Evolutionary conservation across 805 yeast genomes (phyloP), one percentile per base, ranked within the genome.

Genomic region (Teunomyces lycoperdinae): DNA sequence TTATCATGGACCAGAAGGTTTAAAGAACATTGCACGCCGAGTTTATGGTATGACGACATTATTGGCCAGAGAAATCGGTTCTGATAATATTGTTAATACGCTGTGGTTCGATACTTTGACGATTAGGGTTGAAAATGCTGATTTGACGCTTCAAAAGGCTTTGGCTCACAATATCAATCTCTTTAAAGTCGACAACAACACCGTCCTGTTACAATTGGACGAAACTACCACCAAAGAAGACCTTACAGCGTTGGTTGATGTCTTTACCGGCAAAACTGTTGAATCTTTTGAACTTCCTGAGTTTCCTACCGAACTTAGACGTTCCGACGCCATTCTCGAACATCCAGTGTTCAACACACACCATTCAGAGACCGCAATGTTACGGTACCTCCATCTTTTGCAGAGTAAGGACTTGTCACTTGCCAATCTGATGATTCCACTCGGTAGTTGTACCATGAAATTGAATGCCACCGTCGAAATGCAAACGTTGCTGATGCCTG

Each of bases 361-460:
- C 67, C 98, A 89, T 63, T 86, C 96, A 6, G 99, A 94, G 71
- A 94, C 99, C 28, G 84, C 96, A 44, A 86, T 94, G 87, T 77
- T 94, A 56, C 82, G 99, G 64, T 94, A 94, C 70, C 71, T 94
- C 58, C 94, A 89, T 62, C 78, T 79, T 50, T 74, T 94, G 46
- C 98, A 94, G 70, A 63, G 68, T 50, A 89, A 87, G 70, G 99
- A 94, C 71, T 74, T 94, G 50, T 92, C 98, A 0, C 76, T 94
- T 50, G 97, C 98, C 9, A 87, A 90, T 62, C 87, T 97, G 4
- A 94, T 94, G 99, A 94, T 94, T 52, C 95, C 99, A 17, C 78
- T 94, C 53, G 99, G 99, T 24, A 89, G 97, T 6, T 94, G 99
- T 75, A 94, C 99, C 14, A 94, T 94, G 99, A 94, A 94, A 68